These are phyloP conservation scores for Prunus campanulata DNA, from an alignment of 306 rosid species.

Conservation along the genomic window DNA sequence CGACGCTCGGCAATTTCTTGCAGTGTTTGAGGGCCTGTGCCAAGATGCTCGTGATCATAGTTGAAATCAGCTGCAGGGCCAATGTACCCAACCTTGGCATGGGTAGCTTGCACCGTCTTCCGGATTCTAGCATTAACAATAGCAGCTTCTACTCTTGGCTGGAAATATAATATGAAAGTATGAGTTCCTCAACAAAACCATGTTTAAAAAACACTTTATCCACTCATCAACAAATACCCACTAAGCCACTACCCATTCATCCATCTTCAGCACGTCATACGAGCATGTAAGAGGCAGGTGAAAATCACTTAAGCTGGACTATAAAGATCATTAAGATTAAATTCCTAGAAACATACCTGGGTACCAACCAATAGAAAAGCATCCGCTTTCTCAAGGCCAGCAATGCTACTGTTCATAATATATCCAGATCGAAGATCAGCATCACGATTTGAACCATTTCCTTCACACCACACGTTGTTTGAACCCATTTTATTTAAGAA, in stretches of 20 bases:
- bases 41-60: conserved; percentile 85
- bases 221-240: not conserved
- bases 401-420: conserved; percentile 79
- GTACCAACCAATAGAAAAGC: conserved; percentile 91
- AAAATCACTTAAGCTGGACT: not conserved
- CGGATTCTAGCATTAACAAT: conserved; percentile 96
- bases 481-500: conserved; percentile 87
- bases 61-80: conserved; percentile 80
- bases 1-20: conserved; percentile 78
- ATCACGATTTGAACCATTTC: conserved; percentile 57
- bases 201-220: conserved; percentile 11
- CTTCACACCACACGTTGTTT: conserved; percentile 92
- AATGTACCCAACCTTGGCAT: conserved; percentile 85
- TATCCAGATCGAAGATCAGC: conserved; percentile 95
- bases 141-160: conserved; percentile 99
- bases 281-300: conserved; percentile 11
- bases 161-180: conserved; percentile 34
- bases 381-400: conserved; percentile 94
- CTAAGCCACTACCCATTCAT: not conserved
- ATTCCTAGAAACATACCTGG: conserved; percentile 56
- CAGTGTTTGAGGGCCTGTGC: conserved; percentile 80
- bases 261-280: not conserved
- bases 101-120: conserved; percentile 70
- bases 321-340: conserved; percentile 9
- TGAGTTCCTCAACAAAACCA: conserved; percentile 18